These are phyloP conservation scores for Saitozyma podzolica DNA, from an alignment of 768 basidiomycete species.

Conservation along the genomic window DNA sequence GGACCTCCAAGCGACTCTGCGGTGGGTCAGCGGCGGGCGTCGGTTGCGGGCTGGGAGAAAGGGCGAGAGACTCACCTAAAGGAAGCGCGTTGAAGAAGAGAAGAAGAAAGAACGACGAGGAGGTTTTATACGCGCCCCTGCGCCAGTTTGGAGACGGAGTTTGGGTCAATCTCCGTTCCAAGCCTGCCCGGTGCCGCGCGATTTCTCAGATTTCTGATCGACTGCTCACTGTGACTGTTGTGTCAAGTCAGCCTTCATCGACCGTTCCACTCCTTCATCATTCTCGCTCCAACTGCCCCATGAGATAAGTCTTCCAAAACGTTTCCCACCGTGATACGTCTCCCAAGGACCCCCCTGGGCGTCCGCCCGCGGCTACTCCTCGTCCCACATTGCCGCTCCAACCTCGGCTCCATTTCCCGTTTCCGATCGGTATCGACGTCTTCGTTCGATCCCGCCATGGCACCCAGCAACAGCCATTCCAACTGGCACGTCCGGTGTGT, in stretches of 20 bases:
- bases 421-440: background rate
- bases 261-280: no score
- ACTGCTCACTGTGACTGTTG: no score
- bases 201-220: background rate
- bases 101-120: constrained; percentile 4
- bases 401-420: background rate
- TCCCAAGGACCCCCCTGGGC: background rate
- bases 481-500: constrained; percentile 44
- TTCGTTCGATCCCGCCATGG: background rate
- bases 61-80: constrained; percentile 24
- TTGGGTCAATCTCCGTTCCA: background rate
- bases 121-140: no score
- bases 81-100: constrained; percentile 21
- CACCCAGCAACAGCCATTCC: constrained; percentile 5
- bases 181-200: background rate
- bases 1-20: constrained; percentile 38
- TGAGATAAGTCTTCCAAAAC: no score
- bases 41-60: no score
- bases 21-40: constrained; percentile 5
- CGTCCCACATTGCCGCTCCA: background rate
- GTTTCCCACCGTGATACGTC: background rate
- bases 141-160: constrained; percentile 5
- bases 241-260: no score
- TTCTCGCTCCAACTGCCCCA: no score
- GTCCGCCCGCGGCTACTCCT: background rate